These are phyloP conservation scores for Aspergillus terreus DNA, from an alignment of 2,329 filamentous ascomycete genomes.

Conservation along the genomic window DNA sequence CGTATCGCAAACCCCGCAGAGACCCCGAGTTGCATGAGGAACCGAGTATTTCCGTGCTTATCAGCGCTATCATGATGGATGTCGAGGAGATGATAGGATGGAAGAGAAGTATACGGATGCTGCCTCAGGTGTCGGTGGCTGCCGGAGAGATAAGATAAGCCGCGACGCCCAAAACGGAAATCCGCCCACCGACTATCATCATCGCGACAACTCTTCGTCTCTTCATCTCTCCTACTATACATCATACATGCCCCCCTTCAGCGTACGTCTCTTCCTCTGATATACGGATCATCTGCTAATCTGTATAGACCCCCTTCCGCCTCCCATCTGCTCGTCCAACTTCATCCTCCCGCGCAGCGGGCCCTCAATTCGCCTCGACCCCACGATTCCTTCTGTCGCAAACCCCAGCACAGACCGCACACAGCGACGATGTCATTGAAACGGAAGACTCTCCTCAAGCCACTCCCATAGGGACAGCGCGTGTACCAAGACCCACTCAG, in stretches of 20 bases:
- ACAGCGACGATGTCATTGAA: slow-evolving; percentile 19
- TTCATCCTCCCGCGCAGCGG: slow-evolving; percentile 21
- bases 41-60: not conserved
- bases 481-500: not conserved
- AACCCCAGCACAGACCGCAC: slow-evolving; percentile 6
- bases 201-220: not conserved
- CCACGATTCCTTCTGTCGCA: slow-evolving; percentile 32
- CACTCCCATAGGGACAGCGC: slow-evolving; percentile 8
- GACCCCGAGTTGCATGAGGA: not conserved
- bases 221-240: not conserved
- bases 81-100: not conserved
- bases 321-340: slow-evolving; percentile 11
- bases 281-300: slow-evolving; percentile 1
- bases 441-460: slow-evolving; percentile 14
- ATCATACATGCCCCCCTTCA: slow-evolving; percentile 14
- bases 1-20: slow-evolving; percentile 8
- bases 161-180: not conserved
- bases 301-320: slow-evolving; percentile 24
- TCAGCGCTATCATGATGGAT: not conserved
- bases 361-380: slow-evolving; percentile 31
- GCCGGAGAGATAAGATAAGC: not conserved
- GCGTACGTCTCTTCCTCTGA: slow-evolving; percentile 5
- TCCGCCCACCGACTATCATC: not conserved
- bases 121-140: not conserved
- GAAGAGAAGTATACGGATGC: not conserved